These are phyloP conservation scores for Rhodotorula sp. DNA, from an alignment of 1,284 basidiomycete species.

Conservation along the genomic window DNA sequence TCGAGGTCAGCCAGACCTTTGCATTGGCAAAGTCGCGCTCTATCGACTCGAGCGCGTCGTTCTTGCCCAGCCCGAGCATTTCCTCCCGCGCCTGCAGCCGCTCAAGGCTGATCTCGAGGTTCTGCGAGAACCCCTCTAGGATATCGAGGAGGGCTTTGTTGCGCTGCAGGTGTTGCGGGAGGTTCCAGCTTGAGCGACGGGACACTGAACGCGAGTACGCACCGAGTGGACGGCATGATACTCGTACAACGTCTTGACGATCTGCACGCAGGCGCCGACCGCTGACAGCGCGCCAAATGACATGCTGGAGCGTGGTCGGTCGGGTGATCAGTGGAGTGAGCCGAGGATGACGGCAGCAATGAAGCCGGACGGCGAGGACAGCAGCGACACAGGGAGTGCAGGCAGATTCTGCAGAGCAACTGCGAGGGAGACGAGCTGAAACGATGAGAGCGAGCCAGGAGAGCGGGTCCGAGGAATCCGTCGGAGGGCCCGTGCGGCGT, in stretches of 20 bases:
- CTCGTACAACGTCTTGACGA: slow-evolving; percentile 34
- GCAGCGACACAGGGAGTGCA: too few species aligned
- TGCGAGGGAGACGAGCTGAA: too few species aligned
- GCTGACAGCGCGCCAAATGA: slow-evolving; percentile 13
- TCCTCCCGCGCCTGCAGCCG: slow-evolving; percentile 29
- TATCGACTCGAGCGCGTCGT: slow-evolving; percentile 24
- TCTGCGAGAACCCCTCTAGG: slow-evolving; percentile 32
- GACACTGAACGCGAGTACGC: background rate
- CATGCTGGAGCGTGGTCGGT: background rate
- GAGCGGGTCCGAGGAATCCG: too few species aligned
- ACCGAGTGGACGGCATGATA: slow-evolving; percentile 21
- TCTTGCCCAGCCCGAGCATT: slow-evolving; percentile 18
- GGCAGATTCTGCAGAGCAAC: too few species aligned
- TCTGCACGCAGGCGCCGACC: slow-evolving; percentile 29
- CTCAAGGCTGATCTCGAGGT: slow-evolving; percentile 34
- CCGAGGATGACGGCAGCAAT: too few species aligned
- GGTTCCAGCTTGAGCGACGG: too few species aligned
- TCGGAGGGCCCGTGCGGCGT: too few species aligned
- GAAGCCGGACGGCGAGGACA: background rate
- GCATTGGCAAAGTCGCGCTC: slow-evolving; percentile 36
- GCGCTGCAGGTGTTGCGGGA: background rate
- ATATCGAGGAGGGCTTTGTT: slow-evolving; percentile 39
- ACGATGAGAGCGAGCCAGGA: too few species aligned
- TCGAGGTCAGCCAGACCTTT: slow-evolving; percentile 22
- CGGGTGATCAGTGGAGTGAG: too few species aligned